Conservation (phyloP, 257 asterid species). For the Solanum ossicruentum region DNA sequence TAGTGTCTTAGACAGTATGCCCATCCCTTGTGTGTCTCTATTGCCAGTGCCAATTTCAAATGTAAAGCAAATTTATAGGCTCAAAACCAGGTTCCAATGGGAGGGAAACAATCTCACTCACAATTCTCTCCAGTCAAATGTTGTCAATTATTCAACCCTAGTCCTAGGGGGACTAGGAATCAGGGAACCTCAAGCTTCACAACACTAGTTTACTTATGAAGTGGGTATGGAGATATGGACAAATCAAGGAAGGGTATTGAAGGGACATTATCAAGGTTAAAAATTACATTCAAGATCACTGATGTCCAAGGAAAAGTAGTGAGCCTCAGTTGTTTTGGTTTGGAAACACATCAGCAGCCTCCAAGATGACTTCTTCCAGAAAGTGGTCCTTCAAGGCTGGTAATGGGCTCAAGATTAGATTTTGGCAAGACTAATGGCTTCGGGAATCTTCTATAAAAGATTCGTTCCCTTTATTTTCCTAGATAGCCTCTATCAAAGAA, state of each 20-base stretch:
- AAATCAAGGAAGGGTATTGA: background rate
- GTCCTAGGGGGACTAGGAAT: background rate
- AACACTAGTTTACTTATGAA: background rate
- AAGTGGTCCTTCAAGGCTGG: background rate
- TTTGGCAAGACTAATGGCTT: background rate
- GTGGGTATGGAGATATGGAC: background rate
- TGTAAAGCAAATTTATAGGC: background rate
- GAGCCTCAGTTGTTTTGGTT: background rate
- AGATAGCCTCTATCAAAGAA: background rate
- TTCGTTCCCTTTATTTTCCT: background rate
- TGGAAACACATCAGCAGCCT: background rate
- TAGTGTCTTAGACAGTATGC: background rate
- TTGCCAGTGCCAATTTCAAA: background rate
- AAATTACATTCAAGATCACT: background rate
- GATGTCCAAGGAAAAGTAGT: background rate
- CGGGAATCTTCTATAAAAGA: background rate
- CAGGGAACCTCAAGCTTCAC: background rate
- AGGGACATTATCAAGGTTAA: background rate
- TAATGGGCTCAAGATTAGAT: background rate
- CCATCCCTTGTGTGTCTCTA: background rate
- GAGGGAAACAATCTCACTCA: background rate
- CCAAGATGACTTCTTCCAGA: background rate
- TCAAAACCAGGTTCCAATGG: background rate
- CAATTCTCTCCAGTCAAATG: background rate
- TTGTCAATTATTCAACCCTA: background rate